Evolutionary conservation across 345 rosid genomes (phyloP), one percentile per base, ranked within the genome.

Genomic region (Ceriops zippeliana): DNA sequence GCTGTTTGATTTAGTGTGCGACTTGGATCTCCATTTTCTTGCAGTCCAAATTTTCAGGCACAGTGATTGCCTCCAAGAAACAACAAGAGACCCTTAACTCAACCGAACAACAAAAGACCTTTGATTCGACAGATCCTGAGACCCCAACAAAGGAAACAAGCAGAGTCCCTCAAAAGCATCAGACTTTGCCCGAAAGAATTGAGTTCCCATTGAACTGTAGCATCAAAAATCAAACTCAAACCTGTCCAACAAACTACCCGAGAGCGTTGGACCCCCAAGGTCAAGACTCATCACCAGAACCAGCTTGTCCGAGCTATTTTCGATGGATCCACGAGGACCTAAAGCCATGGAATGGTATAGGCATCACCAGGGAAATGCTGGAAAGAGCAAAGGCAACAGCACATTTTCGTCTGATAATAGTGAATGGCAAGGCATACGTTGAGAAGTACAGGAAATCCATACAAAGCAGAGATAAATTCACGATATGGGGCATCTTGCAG

Each of bases 261-360:
- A 58, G 5, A 68, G 30, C 51, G 7, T 30, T 19, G 7, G 5
- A 30, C 57, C 3, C 35, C 4, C 1, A 30, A 30, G 21, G 58
- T 16, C 65, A 8, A 4, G 10, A 31, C 59, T 26, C 53, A 34
- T 8, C 24, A 5, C 9, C 67, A 2, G 38, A 13, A 27, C 22
- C 51, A 17, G 9, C 42, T 2, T 62, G 66, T 15, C 72, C 72
- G 5, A 27, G 20, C 49, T 86, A 86, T 71, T 92, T 89, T 76
- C 81, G 83, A 35, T 89, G 93, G 96, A 89, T 92, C 57, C 89
- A 86, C 63, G 90, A 89, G 68, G 97, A 89, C 78, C 78, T 87
- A 31, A 79, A 83, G 82, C 88, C 87, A 0, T 87, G 93, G 97
- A 81, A 69, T 69, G 82, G 68, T 64, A 77, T 72, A 1, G 89